phyloP scores from a whole-genome alignment of 169 alveolate species.

The Plasmodium adleri region DNA sequence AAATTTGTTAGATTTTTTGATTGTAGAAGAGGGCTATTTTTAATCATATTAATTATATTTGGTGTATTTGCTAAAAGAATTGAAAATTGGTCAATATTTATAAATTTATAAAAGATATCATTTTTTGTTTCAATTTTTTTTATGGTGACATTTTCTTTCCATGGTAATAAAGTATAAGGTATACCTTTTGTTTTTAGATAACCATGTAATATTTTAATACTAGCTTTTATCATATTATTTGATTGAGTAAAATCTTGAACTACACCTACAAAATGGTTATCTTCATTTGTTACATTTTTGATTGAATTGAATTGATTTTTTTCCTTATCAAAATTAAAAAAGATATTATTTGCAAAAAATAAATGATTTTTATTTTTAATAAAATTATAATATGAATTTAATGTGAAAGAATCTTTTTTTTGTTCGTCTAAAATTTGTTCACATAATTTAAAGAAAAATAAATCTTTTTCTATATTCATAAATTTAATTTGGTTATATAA shows the following conservation, averaged over 20 bases:
- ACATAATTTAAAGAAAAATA: slow-evolving; percentile 49
- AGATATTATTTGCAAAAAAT: slow-evolving; percentile 52
- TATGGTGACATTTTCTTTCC: slow-evolving; percentile 47
- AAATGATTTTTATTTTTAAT: slow-evolving; percentile 6
- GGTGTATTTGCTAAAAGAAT: slow-evolving; percentile 7
- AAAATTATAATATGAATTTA: slow-evolving; percentile 48
- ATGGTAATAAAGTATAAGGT: slow-evolving; percentile 36
- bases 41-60: background rate
- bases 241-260: slow-evolving; percentile 66
- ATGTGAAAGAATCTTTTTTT: background rate
- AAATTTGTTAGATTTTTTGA: slow-evolving; percentile 1
- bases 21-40: slow-evolving; percentile 4
- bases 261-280: slow-evolving; percentile 51
- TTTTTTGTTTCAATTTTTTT: slow-evolving; percentile 50
- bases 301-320: slow-evolving; percentile 12
- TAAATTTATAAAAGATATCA: slow-evolving; percentile 24
- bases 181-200: slow-evolving; percentile 25
- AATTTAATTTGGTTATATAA: slow-evolving; percentile 67
- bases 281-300: slow-evolving; percentile 23
- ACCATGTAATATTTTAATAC: slow-evolving; percentile 56
- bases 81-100: slow-evolving; percentile 39
- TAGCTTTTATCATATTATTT: slow-evolving; percentile 65
- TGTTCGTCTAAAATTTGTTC: slow-evolving; percentile 24
- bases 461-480: slow-evolving; percentile 61
- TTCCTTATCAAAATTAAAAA: slow-evolving; percentile 19